Percentiles rank a stretch among this genome's conserved stretches.
Conservation (phyloP, 2,329 filamentous ascomycete species). For the Huntiella abstrusa region DNA sequence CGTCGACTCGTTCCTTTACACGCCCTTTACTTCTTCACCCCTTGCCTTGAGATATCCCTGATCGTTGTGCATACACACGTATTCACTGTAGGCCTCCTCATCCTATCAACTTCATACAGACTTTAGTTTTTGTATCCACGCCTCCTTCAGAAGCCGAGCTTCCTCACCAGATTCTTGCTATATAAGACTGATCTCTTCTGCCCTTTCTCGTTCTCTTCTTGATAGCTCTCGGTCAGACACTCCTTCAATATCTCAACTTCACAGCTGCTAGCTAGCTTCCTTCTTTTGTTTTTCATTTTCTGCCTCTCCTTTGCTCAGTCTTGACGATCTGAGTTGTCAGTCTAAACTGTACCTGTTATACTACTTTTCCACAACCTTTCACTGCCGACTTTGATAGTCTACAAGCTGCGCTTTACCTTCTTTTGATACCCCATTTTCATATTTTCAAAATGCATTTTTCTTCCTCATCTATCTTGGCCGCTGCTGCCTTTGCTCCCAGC, state of each 20-base stretch:
- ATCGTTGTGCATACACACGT: too few relatives aligned
- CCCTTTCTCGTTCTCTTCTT: background rate
- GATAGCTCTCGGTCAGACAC: background rate
- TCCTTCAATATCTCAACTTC: background rate
- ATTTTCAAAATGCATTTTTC: slow-evolving; percentile 4
- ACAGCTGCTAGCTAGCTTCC: background rate
- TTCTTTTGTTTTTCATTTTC: slow-evolving; percentile 2
- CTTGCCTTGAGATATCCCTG: background rate
- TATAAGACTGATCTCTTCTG: too few relatives aligned
- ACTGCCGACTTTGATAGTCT: slow-evolving; percentile 8
- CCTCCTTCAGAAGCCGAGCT: too few relatives aligned
- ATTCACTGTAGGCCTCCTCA: too few relatives aligned
- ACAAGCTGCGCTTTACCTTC: background rate
- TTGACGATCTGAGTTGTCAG: slow-evolving; percentile 6
- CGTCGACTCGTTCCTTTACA: too few relatives aligned
- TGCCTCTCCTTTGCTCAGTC: slow-evolving; percentile 2
- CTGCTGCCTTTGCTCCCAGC: slow-evolving; percentile 37
- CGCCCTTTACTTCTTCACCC: background rate
- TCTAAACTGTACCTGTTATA: too few relatives aligned
- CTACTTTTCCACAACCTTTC: background rate
- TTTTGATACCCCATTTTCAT: background rate
- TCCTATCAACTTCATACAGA: background rate
- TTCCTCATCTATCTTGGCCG: slow-evolving; percentile 26
- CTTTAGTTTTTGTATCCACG: background rate
- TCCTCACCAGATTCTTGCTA: too few relatives aligned